These are phyloP conservation scores for Penicillium bovifimosum DNA, from an alignment of 495 filamentous ascomycete genomes.

Conservation along the genomic window DNA sequence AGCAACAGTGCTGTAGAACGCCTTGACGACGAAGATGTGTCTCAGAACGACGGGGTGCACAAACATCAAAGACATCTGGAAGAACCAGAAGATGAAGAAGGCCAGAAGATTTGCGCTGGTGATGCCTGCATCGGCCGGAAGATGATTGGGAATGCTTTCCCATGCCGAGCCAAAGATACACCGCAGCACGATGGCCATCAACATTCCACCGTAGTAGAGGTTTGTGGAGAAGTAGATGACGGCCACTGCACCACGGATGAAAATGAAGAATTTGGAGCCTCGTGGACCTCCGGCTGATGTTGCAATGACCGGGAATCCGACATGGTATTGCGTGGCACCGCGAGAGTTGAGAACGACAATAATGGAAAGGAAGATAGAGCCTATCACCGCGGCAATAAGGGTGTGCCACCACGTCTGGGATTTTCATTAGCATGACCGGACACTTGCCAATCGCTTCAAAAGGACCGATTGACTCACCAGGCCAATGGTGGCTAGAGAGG, in stretches of 20 bases:
- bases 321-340: not conserved
- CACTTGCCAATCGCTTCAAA: too few species aligned
- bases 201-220: not conserved
- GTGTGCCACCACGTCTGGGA: not conserved
- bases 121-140: slow-evolving; percentile 48
- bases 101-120: slow-evolving; percentile 51
- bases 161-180: slow-evolving; percentile 56
- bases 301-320: not conserved
- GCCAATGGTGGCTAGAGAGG: not conserved
- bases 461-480: not conserved
- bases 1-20: not conserved
- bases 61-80: slow-evolving; percentile 26
- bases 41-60: slow-evolving; percentile 17
- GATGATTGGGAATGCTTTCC: slow-evolving; percentile 53
- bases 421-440: not conserved
- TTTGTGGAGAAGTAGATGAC: not conserved
- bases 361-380: not conserved
- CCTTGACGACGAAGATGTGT: not conserved
- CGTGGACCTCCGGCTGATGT: not conserved
- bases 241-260: not conserved
- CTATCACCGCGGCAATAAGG: not conserved
- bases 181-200: slow-evolving; percentile 40
- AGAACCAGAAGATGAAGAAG: slow-evolving; percentile 50
- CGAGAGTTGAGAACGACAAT: not conserved
- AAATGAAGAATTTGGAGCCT: not conserved